These are phyloP conservation scores for Brassica nigra DNA, from an alignment of 345 rosid genomes.

Conservation along the genomic window DNA sequence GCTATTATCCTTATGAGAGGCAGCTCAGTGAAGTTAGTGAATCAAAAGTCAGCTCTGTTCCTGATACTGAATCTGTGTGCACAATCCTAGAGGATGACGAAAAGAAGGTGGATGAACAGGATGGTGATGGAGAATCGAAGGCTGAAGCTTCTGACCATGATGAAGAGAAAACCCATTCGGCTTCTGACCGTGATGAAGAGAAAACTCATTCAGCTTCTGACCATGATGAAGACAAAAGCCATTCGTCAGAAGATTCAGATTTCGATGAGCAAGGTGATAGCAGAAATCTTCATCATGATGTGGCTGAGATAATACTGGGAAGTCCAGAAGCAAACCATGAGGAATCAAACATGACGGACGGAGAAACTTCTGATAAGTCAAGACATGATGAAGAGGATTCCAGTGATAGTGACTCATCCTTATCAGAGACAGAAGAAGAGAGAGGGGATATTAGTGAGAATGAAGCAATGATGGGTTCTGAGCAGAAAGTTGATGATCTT, in stretches of 20 bases:
- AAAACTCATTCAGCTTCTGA: conserved; percentile 57
- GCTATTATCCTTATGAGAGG: conserved; percentile 59
- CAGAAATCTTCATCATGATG: conserved; percentile 52
- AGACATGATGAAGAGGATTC: conserved; percentile 52
- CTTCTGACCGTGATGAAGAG: conserved; percentile 55
- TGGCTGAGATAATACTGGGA: conserved; percentile 62
- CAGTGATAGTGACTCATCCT: conserved; percentile 61
- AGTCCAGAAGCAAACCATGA: conserved; percentile 47
- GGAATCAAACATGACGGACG: conserved; percentile 40
- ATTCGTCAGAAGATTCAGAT: conserved; percentile 57
- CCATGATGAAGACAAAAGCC: conserved; percentile 55
- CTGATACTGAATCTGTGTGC: conserved; percentile 72
- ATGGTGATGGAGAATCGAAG: conserved; percentile 49
- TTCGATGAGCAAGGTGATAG: conserved; percentile 47
- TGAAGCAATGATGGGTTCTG: conserved; percentile 43
- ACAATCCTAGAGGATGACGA: conserved; percentile 69
- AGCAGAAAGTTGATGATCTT: conserved; percentile 28
- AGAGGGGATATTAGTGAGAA: conserved; percentile 47
- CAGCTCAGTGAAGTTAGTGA: conserved; percentile 86
- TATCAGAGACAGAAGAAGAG: conserved; percentile 62
- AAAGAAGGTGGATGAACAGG: conserved; percentile 53
- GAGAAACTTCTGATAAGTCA: conserved; percentile 41
- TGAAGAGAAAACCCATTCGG: conserved; percentile 57
- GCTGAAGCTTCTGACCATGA: conserved; percentile 55
- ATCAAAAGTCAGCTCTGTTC: conserved; percentile 81